These are phyloP conservation scores for Capsella bursapastoris DNA, from an alignment of 345 rosid species.

Conservation along the genomic window DNA sequence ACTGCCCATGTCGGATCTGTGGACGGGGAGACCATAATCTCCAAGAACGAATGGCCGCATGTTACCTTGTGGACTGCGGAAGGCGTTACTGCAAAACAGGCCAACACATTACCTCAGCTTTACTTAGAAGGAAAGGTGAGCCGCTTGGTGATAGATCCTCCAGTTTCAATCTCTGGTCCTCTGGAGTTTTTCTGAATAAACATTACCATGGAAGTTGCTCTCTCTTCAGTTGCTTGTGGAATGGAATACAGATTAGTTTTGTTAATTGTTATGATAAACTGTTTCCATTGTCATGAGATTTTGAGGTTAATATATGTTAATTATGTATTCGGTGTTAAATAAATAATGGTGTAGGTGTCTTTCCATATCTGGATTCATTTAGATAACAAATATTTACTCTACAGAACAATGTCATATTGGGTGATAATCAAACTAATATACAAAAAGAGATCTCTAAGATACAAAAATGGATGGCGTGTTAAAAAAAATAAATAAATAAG, in stretches of 20 bases:
- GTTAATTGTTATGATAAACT: neutral
- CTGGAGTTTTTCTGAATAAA: slow-evolving; percentile 60
- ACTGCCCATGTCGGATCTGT: slow-evolving; percentile 71
- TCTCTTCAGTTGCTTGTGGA: slow-evolving; percentile 25
- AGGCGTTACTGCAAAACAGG: slow-evolving; percentile 74
- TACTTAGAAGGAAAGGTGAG: slow-evolving; percentile 71
- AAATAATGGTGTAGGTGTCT: neutral
- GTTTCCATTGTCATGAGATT: slow-evolving; percentile 40
- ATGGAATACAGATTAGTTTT: neutral
- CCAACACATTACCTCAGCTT: slow-evolving; percentile 70
- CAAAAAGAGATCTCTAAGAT: too few species aligned
- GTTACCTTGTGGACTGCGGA: slow-evolving; percentile 84
- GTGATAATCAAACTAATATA: too few species aligned
- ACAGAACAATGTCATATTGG: too few species aligned
- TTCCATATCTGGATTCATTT: too few species aligned
- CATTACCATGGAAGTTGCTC: neutral
- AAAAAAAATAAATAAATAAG: too few species aligned
- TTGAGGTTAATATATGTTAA: slow-evolving; percentile 11
- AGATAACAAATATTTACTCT: too few species aligned
- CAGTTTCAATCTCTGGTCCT: slow-evolving; percentile 65
- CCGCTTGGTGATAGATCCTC: slow-evolving; percentile 70
- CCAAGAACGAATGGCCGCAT: slow-evolving; percentile 89
- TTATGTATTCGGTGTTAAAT: neutral
- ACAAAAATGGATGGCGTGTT: too few species aligned
- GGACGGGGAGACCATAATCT: slow-evolving; percentile 62